Base-by-base conservation (phyloP, 2,329 filamentous ascomycete species). In the Trichoderma semiorbis region DNA sequence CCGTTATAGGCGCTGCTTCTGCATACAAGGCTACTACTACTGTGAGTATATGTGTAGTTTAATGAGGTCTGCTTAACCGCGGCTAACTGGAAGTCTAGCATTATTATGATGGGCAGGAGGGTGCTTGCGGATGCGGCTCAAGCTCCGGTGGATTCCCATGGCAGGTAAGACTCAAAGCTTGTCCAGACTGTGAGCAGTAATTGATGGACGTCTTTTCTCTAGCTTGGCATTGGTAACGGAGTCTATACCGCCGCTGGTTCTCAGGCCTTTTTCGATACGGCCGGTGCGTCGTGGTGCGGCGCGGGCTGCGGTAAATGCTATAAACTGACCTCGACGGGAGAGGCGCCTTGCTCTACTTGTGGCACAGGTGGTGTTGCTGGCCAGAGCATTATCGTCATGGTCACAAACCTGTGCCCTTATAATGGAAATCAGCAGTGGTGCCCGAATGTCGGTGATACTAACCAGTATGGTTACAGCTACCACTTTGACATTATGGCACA, bases 321-420 rank as follows among this genome's bases (percentile, higher is more conserved):
- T 18, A 58, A 60, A 12, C 14, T 69, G 7, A 69, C 65, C n/a
- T 69, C 65, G 24, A 69, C 65, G 18, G 65, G 65, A 32, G 18
- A 69, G 55, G 36, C 65, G n/a, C 36, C 65, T 32, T 69, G 65
- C 55, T 50, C 65, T 28, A 60, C 53, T 10, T 69, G 65, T 28
- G 65, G 65, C 30, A 34, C 34, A 26, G 65, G 65, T 16, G 65
- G 65, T 21, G 65, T 60, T 60, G 55, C 65, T 18, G 65, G 65
- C n/a, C 65, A 69, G 55, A 69, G 65, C 65, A 69, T 69, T 39
- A 69, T 69, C 2, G 65, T 69, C 1, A 69, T 69, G 65, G 65
- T 69, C 4, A 69, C 65, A 47, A 69, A 69, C 26, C 55, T 69
- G 26, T 69, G 65, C 55, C 65, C 65, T 7, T 50, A 69, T 21